Evolutionary conservation across 2,329 filamentous ascomycete genomes (phyloP), one percentile per base, ranked within the genome.

Genomic region (Ophiognomonia clavigignenti-juglandacearum): DNA sequence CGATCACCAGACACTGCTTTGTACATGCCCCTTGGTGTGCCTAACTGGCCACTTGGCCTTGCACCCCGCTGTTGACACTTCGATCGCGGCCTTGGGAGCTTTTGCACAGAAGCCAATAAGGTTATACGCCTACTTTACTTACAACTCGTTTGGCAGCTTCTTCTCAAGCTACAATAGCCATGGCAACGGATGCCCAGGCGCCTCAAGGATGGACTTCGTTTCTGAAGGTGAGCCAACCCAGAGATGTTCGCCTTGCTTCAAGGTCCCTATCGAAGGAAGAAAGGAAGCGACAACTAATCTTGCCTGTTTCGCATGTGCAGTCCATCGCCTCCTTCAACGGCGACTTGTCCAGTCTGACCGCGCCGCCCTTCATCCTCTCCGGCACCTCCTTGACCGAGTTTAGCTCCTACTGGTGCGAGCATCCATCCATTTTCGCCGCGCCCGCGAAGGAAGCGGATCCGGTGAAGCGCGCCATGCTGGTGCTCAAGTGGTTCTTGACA

Each of bases 401-500:
- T 71, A 88, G 85, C 53, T 80, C 85, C 43, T 91, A 90, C 71
- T 92, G 87, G 87, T 83, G 83, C 53, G 86, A 89, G 57, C 85
- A 90, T 60, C 87, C 87, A 4, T 67, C 73, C 16, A 69, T 96
- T 51, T 86, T 97, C 57, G 82, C 89, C 50, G 90, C 91, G 11
- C 88, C 92, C 3, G 86, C 89, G 40, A 75, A 77, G 48, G 90
- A 96, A 65, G 59, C 82, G 43, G 86, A 95, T 63, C 79, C 90
- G 1, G 81, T 86, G 59, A 93, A 89, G 72, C 83, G 92, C 52
- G 85, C 88, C 18, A 70, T 95, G 56, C 74, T 92, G 27, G 92
- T 97, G n/a, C 73, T 96, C 58, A 95, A 92, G 68, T 97, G 92
- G 92, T 97, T 96, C 71, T 71, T 97, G 46, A 91, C 83, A 60